These are phyloP conservation scores for Petasospora rhodanensis DNA, from an alignment of 1,139 yeast genomes.

Conservation along the genomic window DNA sequence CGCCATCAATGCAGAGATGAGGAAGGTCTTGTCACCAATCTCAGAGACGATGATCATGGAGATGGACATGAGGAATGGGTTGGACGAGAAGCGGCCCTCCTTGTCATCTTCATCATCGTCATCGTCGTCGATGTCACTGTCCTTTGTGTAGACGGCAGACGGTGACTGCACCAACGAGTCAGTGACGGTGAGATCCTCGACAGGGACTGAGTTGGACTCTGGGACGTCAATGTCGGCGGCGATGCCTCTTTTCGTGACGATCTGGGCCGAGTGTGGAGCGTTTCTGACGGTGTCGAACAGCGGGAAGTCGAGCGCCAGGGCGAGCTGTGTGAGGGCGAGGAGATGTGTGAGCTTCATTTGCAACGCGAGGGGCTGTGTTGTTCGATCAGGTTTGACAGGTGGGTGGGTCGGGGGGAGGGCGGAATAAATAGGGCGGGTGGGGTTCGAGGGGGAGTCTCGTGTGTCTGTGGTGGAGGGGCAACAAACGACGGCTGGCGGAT, in stretches of 20 bases:
- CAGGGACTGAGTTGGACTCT: slow-evolving; percentile 12
- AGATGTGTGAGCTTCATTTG: slow-evolving; percentile 1
- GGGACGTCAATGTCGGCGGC: slow-evolving; percentile 9
- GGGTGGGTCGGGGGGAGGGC: too few relatives aligned
- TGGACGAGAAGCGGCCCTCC: slow-evolving; percentile 3
- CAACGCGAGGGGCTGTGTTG: too few relatives aligned
- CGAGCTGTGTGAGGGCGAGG: slow-evolving; percentile 1
- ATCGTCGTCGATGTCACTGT: slow-evolving; percentile 1
- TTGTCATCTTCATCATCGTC: slow-evolving; percentile 1
- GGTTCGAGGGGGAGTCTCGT: too few relatives aligned
- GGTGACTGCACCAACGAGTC: slow-evolving; percentile 2
- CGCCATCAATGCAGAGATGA: slow-evolving; percentile 97
- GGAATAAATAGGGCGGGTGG: too few relatives aligned
- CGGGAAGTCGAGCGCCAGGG: slow-evolving; percentile 3
- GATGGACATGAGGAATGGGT: slow-evolving; percentile 59
- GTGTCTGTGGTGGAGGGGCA: too few relatives aligned
- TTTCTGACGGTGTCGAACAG: slow-evolving; percentile 1
- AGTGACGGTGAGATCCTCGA: slow-evolving; percentile 7
- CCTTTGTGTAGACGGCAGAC: neutral
- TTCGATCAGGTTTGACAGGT: too few relatives aligned
- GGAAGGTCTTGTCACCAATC: slow-evolving; percentile 94
- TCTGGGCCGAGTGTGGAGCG: too few relatives aligned
- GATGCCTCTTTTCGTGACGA: slow-evolving; percentile 5
- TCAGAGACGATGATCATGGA: slow-evolving; percentile 92
- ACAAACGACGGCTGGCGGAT: too few relatives aligned